Conservation (phyloP, 176 grass and related monocot genomes). For the Phoenix roebelenii region DNA sequence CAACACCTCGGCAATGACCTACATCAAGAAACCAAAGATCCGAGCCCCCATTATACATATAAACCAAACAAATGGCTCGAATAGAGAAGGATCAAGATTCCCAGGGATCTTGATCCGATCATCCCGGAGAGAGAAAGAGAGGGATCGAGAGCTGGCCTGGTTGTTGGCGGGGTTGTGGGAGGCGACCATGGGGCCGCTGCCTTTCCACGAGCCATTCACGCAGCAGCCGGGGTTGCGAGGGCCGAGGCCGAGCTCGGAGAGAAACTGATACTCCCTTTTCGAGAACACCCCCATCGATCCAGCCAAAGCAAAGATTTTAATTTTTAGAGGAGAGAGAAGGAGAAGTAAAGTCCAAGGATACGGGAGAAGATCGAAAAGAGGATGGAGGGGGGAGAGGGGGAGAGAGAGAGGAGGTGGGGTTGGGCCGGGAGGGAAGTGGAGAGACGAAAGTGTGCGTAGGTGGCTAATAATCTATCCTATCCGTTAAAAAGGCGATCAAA, state of each 20-base stretch:
- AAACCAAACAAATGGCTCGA: background rate
- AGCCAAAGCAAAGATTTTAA: background rate
- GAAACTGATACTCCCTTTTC: conserved; percentile 82
- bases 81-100: conserved; percentile 1
- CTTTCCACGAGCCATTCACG: conserved; percentile 59
- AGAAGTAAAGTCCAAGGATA: background rate
- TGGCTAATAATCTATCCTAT: no score
- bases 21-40: background rate
- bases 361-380: no score
- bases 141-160: conserved; percentile 30
- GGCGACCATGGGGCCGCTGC: conserved; percentile 38
- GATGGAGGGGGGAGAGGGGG: no score
- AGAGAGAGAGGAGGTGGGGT: no score
- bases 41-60: background rate
- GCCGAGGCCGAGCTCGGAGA: conserved; percentile 78
- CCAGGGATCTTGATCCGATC: background rate
- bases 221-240: conserved; percentile 67
- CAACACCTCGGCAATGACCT: conserved; percentile 86
- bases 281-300: conserved; percentile 45
- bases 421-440: no score
- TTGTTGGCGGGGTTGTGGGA: conserved; percentile 68
- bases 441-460: no score
- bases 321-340: background rate
- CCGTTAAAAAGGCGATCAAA: no score
- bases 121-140: background rate